Evolutionary conservation across 805 yeast species (phyloP).

Genomic region (Saccharomycopsis fibuligera): DNA sequence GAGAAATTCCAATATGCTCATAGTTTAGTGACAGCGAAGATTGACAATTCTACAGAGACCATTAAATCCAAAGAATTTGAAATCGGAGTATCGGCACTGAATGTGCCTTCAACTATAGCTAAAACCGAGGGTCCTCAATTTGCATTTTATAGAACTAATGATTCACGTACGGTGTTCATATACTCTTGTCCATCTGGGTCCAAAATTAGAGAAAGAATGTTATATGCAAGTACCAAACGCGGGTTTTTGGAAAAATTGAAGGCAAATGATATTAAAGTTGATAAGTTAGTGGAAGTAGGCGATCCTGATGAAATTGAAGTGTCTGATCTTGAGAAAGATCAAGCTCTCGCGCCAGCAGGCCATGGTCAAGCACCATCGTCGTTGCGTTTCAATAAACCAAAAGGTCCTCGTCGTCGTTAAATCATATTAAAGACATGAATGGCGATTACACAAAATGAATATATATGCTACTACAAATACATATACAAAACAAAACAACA

Average conservation of each 20-base stretch:
- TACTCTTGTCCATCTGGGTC: slow-evolving; percentile 90
- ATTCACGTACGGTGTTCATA: slow-evolving; percentile 47
- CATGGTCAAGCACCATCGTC: slow-evolving; percentile 37
- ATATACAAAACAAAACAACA: not conserved
- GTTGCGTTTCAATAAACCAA: slow-evolving; percentile 19
- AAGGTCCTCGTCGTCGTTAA: slow-evolving; percentile 21
- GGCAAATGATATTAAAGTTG: slow-evolving; percentile 31
- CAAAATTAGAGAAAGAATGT: slow-evolving; percentile 84
- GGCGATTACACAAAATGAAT: not conserved
- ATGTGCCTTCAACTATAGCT: slow-evolving; percentile 30
- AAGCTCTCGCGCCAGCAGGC: slow-evolving; percentile 56
- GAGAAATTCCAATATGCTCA: too few relatives aligned
- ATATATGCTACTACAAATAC: not conserved
- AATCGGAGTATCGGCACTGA: slow-evolving; percentile 26
- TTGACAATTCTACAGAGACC: slow-evolving; percentile 45
- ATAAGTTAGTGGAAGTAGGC: slow-evolving; percentile 59
- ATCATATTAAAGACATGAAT: not conserved
- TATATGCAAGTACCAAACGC: slow-evolving; percentile 76
- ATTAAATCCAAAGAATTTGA: slow-evolving; percentile 33
- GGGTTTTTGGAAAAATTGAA: slow-evolving; percentile 51
- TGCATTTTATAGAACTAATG: slow-evolving; percentile 42
- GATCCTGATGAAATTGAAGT: slow-evolving; percentile 64
- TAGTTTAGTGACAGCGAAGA: slow-evolving; percentile 41
- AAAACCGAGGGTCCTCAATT: slow-evolving; percentile 46
- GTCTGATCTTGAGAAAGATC: slow-evolving; percentile 48